phyloP scores from a whole-genome alignment of 352 stramenopile genomes.

The Elongisporangium prolatum region DNA sequence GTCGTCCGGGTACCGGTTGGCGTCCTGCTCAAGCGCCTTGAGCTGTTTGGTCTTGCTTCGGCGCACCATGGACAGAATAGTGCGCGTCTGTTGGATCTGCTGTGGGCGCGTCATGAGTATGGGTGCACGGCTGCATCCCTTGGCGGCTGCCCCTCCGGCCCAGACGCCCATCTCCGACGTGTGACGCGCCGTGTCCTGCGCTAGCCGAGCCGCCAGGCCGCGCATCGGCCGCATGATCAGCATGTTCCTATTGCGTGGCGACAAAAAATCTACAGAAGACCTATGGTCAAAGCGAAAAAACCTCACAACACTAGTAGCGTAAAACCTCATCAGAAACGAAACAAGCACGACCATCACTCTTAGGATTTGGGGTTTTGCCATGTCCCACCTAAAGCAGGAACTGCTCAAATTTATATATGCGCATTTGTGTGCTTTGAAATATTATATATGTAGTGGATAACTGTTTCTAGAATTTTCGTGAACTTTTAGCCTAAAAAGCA shows the following conservation, averaged over 20 bases:
- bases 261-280: not conserved
- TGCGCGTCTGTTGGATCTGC: not conserved
- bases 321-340: not conserved
- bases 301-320: not conserved
- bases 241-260: not conserved
- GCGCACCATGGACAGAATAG: conserved; percentile 36
- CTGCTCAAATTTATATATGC: not conserved
- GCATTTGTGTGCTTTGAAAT: not conserved
- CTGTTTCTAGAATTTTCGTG: conserved; percentile 4
- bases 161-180: not conserved
- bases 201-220: not conserved
- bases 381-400: not conserved
- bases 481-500: not conserved
- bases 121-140: not conserved
- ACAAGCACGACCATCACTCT: not conserved
- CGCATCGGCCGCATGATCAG: not conserved
- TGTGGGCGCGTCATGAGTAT: not conserved
- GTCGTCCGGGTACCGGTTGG: conserved; percentile 73
- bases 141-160: not conserved
- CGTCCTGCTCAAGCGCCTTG: conserved; percentile 80
- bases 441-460: conserved; percentile 11
- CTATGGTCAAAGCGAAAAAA: not conserved
- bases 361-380: not conserved
- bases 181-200: not conserved
- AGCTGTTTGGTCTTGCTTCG: conserved; percentile 75